Base-by-base conservation (phyloP, 1,284 basidiomycete genomes). In the Sporisorium reilianum region DNA sequence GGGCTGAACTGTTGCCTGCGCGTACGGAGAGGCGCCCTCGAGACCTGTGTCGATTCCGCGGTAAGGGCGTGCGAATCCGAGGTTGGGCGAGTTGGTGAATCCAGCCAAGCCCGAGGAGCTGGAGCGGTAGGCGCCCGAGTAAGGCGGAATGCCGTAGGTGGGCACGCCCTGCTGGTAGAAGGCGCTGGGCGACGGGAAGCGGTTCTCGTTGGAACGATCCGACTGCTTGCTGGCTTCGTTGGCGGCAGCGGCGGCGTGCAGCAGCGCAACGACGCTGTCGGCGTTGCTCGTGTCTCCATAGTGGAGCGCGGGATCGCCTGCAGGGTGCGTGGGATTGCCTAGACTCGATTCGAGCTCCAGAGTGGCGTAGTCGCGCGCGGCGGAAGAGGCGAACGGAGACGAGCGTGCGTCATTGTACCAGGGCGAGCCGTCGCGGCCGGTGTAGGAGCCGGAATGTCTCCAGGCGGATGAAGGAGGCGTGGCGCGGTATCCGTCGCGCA, bases 351-450 rank as follows among this genome's bases (percentile, higher is more conserved):
- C 74, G 41, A 76, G 64, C 32, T 76, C 74, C 20, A 76, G 53
- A 1, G 68, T 62, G 36, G 74, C 65, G 25, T 76, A 76, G 40
- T 79, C 79, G 42, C 75, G 67, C 12, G 75, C 68, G n/a, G 77
- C 77, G 28, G 70, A 75, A 2, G 79, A 79, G 25, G 81, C 81
- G 48, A 82, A 83, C 7, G 81, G 81, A 16, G 81, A 82, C 25
- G 70, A 77, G 32, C 81, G 77, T 14, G 66, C 66, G 32, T 81
- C 79, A 40, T 61, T 65, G 40, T 74, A 79, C 81, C 81, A 83
- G 8, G 80, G 74, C 8, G 79, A 77, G 26, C 64, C 73, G 32
- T 83, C 81, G 25, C 80, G 61, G 14, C 70, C 68, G 11, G 64
- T 69, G 56, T 69, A 75, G 12, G 64, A 72, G 51, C 49, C 48